Base-by-base conservation (phyloP, 2,329 filamentous ascomycete species). In the Calonectria pauciramosa region DNA sequence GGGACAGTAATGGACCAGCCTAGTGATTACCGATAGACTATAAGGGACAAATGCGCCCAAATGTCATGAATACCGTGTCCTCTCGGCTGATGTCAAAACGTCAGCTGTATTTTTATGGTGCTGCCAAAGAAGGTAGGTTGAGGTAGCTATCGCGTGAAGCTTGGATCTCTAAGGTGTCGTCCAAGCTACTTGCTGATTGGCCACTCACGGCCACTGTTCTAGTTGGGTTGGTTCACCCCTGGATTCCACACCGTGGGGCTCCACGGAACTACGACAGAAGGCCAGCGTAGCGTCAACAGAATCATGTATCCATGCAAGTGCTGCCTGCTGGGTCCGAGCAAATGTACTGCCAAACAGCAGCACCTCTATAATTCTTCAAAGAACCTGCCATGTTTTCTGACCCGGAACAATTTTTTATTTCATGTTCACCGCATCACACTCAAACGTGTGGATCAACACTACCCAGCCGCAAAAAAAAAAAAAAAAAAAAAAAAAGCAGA, bases 81-180 rank as follows among this genome's bases (percentile, higher is more conserved):
- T 74, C 67, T 70, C 36, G 47, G 64, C 28, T 32, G 49, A 67
- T 71, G 67, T 70, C 54, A 64, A 60, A 66, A 47, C 23, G 67
- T 76, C 70, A 66, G 68, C 66, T 67, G 66, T 38, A 49, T 71
- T 74, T 72, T 72, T 71, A 72, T 73, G 77, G 73, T 68, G 72
- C 41, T 64, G 44, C 47, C 49, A 47, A 54, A 67, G 44, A 68
- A 70, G 77, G 75, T 75, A 75, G 49, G 34, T 59, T 30, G 34
- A 68, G 67, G 70, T 70, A 73, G 73, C 60, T 78, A 75, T 72
- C 72, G 70, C 65, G 51, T 74, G 68, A 78, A 80, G 78, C 75
- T 80, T 73, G 74, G 75, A 69, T 75, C 73, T 78, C 79, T 73
- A 80, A 80, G 80, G 81, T 82, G 81, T 80, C 77, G 79, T 79